Base-by-base conservation (phyloP, 2,329 filamentous ascomycete species). In the Microcera coccophila region DNA sequence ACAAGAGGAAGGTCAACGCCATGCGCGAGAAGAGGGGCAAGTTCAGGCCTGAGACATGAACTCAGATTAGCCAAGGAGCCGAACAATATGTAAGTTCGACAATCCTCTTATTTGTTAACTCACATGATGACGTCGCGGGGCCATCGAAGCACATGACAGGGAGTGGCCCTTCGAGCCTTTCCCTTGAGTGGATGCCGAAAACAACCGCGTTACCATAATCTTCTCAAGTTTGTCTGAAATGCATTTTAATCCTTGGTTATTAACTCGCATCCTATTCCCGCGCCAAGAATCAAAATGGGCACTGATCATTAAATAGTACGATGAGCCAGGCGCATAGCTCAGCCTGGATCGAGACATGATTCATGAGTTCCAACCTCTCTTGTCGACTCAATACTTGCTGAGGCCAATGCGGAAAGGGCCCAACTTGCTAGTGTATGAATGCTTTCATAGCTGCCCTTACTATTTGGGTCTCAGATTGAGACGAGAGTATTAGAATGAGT, bases 1-100 rank as follows among this genome's bases (percentile, higher is more conserved):
- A 91, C 68, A 78, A 75, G 69, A 79, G 71, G 69, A 85, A 80
- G 66, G 79, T 93, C 36, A 73, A 79, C 58, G 80, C 81, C 44
- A 84, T 90, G 81, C 81, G 79, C 66, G 78, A 78, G 64, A 76
- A 79, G 67, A 78, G 78, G 58, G 78, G 81, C 18, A 82, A 75
- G 62, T 78, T 85, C 59, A 73, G 71, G 61, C 74, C 74, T 14
- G 74, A 77, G 51, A 65, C 65, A 26, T 71, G 61, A 69, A 33
- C 17, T 26, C 19, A 35, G 31, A 39, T 7, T 5, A n/a, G n/a
- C n/a, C n/a, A n/a, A n/a, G n/a, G n/a, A n/a, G n/a, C n/a, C n/a
- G n/a, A n/a, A n/a, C 42, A 42, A 42, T 48, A 39, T 39, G 50
- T 47, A 43, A 35, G 20, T 44, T 47, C 39, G 26, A 37, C 16